These are phyloP conservation scores for Kuraishia piskuri DNA, from an alignment of 805 yeast genomes.

Conservation along the genomic window DNA sequence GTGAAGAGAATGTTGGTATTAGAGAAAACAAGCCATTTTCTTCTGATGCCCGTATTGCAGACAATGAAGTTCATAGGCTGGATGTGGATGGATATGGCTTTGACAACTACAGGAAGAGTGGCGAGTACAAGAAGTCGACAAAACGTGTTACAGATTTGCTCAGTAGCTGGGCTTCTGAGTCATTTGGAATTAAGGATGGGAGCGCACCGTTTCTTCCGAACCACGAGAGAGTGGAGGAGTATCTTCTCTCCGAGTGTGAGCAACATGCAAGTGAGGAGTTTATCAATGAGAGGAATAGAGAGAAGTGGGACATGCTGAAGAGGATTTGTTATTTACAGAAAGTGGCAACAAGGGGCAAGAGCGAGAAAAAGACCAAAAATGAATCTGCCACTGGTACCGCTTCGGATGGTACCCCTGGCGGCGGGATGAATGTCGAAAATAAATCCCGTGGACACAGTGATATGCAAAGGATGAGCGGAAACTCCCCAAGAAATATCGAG, in stretches of 20 bases:
- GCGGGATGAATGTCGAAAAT: background rate
- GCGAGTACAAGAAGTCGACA: constrained; percentile 38
- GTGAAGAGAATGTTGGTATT: constrained; percentile 78
- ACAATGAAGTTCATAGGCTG: constrained; percentile 49
- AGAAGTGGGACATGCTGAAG: constrained; percentile 66
- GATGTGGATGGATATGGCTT: constrained; percentile 75
- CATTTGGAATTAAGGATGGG: constrained; percentile 25
- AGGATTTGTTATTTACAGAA: constrained; percentile 64
- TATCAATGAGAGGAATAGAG: constrained; percentile 35
- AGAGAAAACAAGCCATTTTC: constrained; percentile 77
- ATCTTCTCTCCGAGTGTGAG: constrained; percentile 26
- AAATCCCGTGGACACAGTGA: background rate
- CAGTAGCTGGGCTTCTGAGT: constrained; percentile 40
- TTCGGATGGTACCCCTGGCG: background rate
- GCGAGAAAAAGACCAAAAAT: constrained; percentile 27
- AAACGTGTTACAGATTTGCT: constrained; percentile 47
- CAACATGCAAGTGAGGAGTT: constrained; percentile 31
- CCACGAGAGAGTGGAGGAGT: constrained; percentile 45
- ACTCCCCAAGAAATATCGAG: background rate
- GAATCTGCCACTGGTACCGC: constrained; percentile 26
- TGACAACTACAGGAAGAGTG: constrained; percentile 46
- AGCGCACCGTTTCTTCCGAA: constrained; percentile 45
- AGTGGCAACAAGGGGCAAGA: constrained; percentile 43
- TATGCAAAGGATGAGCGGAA: background rate
- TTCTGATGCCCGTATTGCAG: constrained; percentile 71